Base-by-base conservation (phyloP, 2,329 filamentous ascomycete species). In the Exserohilum turcica region DNA sequence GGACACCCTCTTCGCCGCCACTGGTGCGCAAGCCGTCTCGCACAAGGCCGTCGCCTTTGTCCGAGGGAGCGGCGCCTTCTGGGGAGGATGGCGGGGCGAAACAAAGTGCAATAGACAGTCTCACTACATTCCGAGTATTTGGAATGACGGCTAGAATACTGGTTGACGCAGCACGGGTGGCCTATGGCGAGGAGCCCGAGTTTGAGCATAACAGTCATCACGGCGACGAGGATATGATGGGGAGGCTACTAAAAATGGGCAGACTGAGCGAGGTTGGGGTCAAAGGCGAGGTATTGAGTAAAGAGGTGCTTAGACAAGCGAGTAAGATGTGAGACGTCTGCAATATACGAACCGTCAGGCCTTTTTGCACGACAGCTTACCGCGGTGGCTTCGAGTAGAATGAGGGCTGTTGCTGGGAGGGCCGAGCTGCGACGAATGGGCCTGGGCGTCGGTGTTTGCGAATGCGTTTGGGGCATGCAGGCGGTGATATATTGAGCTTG, bases 91-190 rank as follows among this genome's bases (percentile, higher is more conserved):
- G 62, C 3, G 43, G 55, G 3, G 59, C 35, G 75, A 84, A 70
- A 76, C 78, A 47, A 64, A 57, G 44, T 37, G 50, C 65, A 3
- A 47, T 73, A n/a, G 62, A 71, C 3, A 78, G 79, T 2, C 67
- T 81, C 38, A 77, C 77, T 36, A 80, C 89, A 32, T 96, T 94
- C 76, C 86, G 89, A 63, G 92, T 97, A 4, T 97, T 92, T 84
- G 93, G 93, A 13, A 93, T 97, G 91, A 97, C 93, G 47, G 93
- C 91, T 2, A 81, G 91, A 46, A 93, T 97, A 48, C 74, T 97
- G 48, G 90, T 97, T 5, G 93, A 97, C 76, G 88, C 89, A 4
- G 92, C 93, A 29, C 81, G 90, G 57, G 82, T 96, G 15, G 93
- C 92, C 16, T 97, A 94, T 72, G 88, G 77, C 2, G 83, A 89